These are phyloP conservation scores for Atkinsonella hypoxylon DNA, from an alignment of 2,329 filamentous ascomycete genomes.

Conservation along the genomic window DNA sequence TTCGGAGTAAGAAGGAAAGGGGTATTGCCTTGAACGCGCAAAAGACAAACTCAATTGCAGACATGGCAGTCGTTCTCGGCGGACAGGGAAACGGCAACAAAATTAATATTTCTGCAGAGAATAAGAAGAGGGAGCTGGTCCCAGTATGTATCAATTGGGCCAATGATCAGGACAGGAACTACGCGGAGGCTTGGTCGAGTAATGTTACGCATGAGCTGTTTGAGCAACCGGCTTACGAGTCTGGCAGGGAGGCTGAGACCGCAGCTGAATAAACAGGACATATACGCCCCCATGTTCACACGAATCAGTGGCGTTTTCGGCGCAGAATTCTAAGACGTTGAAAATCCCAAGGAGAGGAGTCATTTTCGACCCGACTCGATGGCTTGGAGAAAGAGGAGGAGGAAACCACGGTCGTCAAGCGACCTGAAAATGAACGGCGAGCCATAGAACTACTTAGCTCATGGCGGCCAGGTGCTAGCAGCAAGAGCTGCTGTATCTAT, in stretches of 20 bases:
- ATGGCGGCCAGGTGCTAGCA: not conserved
- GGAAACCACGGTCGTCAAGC: not conserved
- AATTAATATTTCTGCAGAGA: conserved; percentile 20
- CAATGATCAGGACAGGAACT: conserved; percentile 33
- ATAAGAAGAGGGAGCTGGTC: conserved; percentile 18
- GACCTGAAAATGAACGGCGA: conserved; percentile 1
- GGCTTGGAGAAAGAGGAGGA: not conserved
- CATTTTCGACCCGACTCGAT: not conserved
- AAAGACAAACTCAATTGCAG: conserved; percentile 49
- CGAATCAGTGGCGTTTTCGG: not conserved
- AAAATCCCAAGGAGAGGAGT: not conserved
- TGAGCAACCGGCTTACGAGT: conserved; percentile 12
- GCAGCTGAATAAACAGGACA: not conserved
- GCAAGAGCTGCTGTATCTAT: not conserved
- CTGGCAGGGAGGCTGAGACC: conserved; percentile 1
- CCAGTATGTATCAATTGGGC: conserved; percentile 39
- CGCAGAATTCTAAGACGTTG: not conserved
- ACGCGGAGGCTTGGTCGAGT: conserved; percentile 35
- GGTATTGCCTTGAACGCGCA: conserved; percentile 45
- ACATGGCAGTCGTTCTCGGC: conserved; percentile 46
- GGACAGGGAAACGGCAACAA: conserved; percentile 40
- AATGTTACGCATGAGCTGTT: conserved; percentile 41
- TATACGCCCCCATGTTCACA: not conserved
- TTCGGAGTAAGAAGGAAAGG: conserved; percentile 30
- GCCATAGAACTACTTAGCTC: not conserved